A percentile compares a stretch with the other conserved stretches of the same genome.
These are phyloP conservation scores for Candida sithepensis DNA, from an alignment of 805 yeast genomes.

Conservation along the genomic window DNA sequence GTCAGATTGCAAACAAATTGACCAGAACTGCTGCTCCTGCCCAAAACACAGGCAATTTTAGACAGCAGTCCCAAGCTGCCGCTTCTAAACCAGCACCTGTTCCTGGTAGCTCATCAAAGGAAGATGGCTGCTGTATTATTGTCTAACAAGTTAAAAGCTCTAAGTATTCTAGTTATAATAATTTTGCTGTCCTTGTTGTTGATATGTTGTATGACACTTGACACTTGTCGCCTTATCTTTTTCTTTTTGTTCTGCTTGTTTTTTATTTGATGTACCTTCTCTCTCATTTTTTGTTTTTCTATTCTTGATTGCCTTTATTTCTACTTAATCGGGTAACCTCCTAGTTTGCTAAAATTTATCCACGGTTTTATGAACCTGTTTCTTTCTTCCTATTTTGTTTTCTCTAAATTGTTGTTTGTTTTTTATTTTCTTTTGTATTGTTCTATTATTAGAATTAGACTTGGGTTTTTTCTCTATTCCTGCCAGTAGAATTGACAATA, in stretches of 20 bases:
- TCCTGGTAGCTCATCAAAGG: slow-evolving; percentile 1
- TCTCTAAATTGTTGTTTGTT: background rate
- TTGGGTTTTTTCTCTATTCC: background rate
- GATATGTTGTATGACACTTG: too few species aligned
- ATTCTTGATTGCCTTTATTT: background rate
- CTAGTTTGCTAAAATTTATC: background rate
- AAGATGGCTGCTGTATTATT: slow-evolving; percentile 11
- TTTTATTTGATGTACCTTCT: background rate
- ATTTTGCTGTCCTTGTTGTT: too few species aligned
- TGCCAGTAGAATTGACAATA: too few species aligned
- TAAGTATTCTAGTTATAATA: too few species aligned
- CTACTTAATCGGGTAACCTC: background rate
- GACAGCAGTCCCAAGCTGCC: background rate
- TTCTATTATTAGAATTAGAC: background rate
- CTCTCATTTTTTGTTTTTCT: background rate
- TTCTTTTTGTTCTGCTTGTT: background rate
- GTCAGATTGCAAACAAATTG: slow-evolving; percentile 17
- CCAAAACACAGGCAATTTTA: background rate
- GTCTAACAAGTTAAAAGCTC: too few species aligned
- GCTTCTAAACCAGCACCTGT: background rate
- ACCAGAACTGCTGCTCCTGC: slow-evolving; percentile 2
- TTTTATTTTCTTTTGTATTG: background rate
- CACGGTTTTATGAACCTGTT: background rate
- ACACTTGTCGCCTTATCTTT: too few species aligned
- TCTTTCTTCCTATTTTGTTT: background rate